A percentile compares a stretch with the other conserved stretches of the same genome.
Conservation (phyloP, 805 yeast genomes). For the Lipomyces spencermartinsiae region DNA sequence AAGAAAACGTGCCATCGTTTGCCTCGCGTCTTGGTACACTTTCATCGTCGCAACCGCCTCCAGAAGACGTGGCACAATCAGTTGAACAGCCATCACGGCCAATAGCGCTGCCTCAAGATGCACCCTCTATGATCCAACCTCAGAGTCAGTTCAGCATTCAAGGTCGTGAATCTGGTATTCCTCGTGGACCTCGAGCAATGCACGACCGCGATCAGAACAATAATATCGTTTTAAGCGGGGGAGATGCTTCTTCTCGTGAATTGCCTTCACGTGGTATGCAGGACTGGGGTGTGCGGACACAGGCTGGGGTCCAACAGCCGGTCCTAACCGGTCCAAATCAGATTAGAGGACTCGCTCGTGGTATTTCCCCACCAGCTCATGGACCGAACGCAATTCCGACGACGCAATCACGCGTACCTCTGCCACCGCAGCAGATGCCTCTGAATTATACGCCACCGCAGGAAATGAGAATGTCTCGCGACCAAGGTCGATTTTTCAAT, state of each 20-base stretch:
- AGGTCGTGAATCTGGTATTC: not conserved
- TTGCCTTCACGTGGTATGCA: not conserved
- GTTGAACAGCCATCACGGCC: not conserved
- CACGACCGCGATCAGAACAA: constrained; percentile 8
- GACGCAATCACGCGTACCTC: constrained; percentile 7
- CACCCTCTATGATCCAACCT: not conserved
- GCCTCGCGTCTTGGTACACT: not conserved
- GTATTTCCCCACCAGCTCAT: not conserved
- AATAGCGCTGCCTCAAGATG: not conserved
- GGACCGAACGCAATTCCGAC: constrained; percentile 12
- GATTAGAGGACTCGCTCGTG: not conserved
- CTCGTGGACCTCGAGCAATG: constrained; percentile 13
- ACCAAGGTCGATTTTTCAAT: constrained; percentile 1
- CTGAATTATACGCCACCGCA: not conserved
- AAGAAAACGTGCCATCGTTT: not conserved
- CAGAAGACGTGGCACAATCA: not conserved
- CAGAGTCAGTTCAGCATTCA: not conserved
- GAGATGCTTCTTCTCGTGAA: not conserved
- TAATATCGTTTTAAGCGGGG: not conserved
- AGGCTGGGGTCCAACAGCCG: not conserved
- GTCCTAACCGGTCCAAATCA: not conserved
- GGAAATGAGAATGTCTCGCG: constrained; percentile 1
- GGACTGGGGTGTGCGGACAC: not conserved
- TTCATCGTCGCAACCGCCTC: not conserved
- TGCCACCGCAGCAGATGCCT: constrained; percentile 12